Evolutionary conservation across 2,329 filamentous ascomycete genomes (phyloP).

Genomic region (Macrophomina tecta): DNA sequence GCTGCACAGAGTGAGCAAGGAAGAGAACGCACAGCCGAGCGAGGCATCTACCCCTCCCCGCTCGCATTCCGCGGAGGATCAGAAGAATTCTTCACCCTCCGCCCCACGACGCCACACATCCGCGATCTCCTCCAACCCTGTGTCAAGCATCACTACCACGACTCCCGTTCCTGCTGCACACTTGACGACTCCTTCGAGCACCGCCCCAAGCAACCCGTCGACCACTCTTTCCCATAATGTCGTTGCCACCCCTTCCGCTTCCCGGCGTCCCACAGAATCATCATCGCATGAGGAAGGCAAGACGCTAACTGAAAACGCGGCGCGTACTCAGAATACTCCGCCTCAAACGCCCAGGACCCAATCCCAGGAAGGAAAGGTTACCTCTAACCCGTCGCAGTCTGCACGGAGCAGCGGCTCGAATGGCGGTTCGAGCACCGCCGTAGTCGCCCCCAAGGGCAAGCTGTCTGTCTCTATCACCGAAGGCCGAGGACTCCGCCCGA

Average conservation of each 20-base stretch:
- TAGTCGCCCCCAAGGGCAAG: constrained; percentile 80
- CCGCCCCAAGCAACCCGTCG: constrained; percentile 53
- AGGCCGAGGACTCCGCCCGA: constrained; percentile 79
- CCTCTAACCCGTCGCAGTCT: constrained; percentile 59
- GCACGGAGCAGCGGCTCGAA: constrained; percentile 41
- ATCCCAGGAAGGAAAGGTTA: constrained; percentile 65
- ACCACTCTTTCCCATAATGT: constrained; percentile 60
- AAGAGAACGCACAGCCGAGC: constrained; percentile 31
- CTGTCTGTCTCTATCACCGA: constrained; percentile 88
- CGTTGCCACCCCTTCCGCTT: constrained; percentile 54
- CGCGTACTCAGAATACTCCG: constrained; percentile 73
- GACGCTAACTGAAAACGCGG: constrained; percentile 83
- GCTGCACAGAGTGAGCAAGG: constrained; percentile 37
- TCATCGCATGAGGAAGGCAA: constrained; percentile 72
- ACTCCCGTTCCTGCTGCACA: constrained; percentile 69
- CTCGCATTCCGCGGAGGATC: constrained; percentile 32
- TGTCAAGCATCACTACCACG: constrained; percentile 69
- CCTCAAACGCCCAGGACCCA: constrained; percentile 88
- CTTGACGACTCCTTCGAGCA: constrained; percentile 68
- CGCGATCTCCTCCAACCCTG: constrained; percentile 53
- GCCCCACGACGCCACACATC: constrained; percentile 43
- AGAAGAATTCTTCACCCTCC: constrained; percentile 33
- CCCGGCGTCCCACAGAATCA: constrained; percentile 58
- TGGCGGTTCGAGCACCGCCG: constrained; percentile 60
- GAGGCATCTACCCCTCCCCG: constrained; percentile 34